A percentile compares a stretch with the other conserved stretches of the same genome.
Conservation (phyloP, 495 filamentous ascomycete genomes). For the Neurospora sp. region DNA sequence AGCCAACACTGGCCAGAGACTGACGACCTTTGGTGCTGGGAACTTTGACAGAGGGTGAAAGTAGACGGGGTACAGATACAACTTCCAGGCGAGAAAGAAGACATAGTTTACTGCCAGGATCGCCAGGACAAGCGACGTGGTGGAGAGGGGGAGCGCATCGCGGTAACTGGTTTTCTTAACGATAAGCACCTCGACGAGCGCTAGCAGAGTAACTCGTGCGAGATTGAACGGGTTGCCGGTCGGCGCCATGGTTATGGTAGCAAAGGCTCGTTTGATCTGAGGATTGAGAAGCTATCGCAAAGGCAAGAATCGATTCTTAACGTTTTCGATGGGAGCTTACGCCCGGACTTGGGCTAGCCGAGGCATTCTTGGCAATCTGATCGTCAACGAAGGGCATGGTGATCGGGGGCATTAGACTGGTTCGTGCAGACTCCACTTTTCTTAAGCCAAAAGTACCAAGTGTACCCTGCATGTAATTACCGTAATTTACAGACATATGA, state of each 20-base stretch:
- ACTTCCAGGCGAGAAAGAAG: background rate
- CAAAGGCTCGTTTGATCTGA: background rate
- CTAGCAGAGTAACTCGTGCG: background rate
- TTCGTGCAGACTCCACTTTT: too few relatives aligned
- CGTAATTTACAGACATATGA: too few relatives aligned
- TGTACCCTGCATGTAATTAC: too few relatives aligned
- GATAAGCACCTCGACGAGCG: background rate
- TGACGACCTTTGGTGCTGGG: slow-evolving; percentile 3
- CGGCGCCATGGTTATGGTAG: background rate
- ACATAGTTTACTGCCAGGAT: background rate
- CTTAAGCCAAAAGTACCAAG: too few relatives aligned
- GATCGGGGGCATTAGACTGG: too few relatives aligned
- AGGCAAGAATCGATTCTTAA: background rate
- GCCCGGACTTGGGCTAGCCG: background rate
- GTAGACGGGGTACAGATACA: background rate
- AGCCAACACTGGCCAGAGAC: background rate
- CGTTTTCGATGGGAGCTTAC: background rate
- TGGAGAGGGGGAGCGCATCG: background rate
- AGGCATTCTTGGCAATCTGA: background rate
- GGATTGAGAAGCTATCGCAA: background rate
- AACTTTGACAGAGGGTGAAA: slow-evolving; percentile 4
- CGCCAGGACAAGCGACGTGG: background rate
- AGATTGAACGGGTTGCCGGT: background rate
- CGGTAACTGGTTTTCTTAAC: background rate
- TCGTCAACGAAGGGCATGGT: background rate